phyloP scores from a whole-genome alignment of 164 flowering plant genomes.

The Brasenia schreberi region DNA sequence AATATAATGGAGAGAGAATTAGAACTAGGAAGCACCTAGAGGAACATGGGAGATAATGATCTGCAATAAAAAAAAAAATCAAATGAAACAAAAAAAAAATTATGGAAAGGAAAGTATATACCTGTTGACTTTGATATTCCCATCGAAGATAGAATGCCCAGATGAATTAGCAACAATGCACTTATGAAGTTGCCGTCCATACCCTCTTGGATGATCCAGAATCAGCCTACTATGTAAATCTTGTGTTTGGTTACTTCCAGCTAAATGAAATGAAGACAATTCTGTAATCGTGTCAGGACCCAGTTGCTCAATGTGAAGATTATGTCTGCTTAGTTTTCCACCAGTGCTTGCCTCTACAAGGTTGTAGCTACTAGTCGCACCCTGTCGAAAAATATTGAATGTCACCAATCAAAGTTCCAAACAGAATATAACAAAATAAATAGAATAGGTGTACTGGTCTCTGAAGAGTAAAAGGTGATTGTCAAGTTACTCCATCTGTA shows the following conservation, averaged over 20 bases:
- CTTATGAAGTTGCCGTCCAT: slow-evolving; percentile 75
- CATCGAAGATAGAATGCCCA: slow-evolving; percentile 87
- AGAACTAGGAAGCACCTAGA: too few relatives aligned
- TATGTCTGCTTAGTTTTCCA: slow-evolving; percentile 80
- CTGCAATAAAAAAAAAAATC: too few relatives aligned
- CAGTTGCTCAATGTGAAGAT: slow-evolving; percentile 67
- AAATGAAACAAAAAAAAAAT: too few relatives aligned
- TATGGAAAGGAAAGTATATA: slow-evolving; percentile 10
- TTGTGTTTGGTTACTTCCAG: slow-evolving; percentile 53
- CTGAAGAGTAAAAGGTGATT: too few relatives aligned
- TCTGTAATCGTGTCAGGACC: slow-evolving; percentile 79
- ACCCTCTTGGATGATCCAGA: slow-evolving; percentile 79
- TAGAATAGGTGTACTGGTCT: too few relatives aligned
- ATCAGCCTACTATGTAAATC: slow-evolving; percentile 76
- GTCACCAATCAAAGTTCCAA: too few relatives aligned
- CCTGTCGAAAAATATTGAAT: slow-evolving; percentile 21
- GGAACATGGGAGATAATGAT: too few relatives aligned
- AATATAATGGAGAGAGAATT: too few relatives aligned
- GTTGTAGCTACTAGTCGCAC: slow-evolving; percentile 52
- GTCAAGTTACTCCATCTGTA: too few relatives aligned
- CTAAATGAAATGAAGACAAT: slow-evolving; percentile 59
- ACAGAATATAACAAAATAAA: too few relatives aligned
- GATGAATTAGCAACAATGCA: slow-evolving; percentile 75
- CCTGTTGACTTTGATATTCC: slow-evolving; percentile 85
- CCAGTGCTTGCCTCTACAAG: slow-evolving; percentile 76